A percentile compares a stretch with the other conserved stretches of the same genome.
Conservation (phyloP, 257 asterid genomes). For the Parsonsia alboflavescens region DNA sequence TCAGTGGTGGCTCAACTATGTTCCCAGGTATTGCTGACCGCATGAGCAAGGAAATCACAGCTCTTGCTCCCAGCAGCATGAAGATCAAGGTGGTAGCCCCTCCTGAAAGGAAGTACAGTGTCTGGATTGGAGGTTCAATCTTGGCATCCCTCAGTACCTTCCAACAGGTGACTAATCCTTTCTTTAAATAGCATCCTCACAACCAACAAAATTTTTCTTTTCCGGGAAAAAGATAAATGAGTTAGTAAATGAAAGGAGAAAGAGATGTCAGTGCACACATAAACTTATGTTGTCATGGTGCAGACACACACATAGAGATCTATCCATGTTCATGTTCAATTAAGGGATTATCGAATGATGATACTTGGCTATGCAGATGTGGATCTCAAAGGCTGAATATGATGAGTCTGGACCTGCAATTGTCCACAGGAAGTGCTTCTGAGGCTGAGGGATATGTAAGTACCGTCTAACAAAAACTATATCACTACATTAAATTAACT, state of each 20-base stretch:
- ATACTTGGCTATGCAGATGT: conserved; percentile 37
- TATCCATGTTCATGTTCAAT: neutral
- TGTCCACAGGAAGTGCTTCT: conserved; percentile 64
- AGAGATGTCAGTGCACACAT: too few species aligned
- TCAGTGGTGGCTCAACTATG: conserved; percentile 74
- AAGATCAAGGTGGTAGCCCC: conserved; percentile 68
- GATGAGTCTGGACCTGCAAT: conserved; percentile 62
- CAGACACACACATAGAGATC: too few species aligned
- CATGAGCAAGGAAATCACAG: conserved; percentile 64
- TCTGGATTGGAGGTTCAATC: conserved; percentile 71
- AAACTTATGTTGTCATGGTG: too few species aligned
- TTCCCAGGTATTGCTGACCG: conserved; percentile 67
- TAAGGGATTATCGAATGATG: neutral
- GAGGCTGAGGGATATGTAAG: conserved; percentile 1
- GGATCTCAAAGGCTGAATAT: conserved; percentile 54
- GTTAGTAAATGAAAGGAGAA: neutral
- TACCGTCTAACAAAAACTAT: neutral
- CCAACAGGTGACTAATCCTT: conserved; percentile 45
- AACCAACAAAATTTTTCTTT: neutral
- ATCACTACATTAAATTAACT: too few species aligned
- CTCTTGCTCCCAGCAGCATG: conserved; percentile 64
- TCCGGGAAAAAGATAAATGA: too few species aligned
- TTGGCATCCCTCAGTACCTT: conserved; percentile 64
- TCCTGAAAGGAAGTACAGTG: conserved; percentile 70
- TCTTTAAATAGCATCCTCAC: neutral